Evolutionary conservation across 345 rosid species (phyloP).

Genomic region (Gossypium thurberi): DNA sequence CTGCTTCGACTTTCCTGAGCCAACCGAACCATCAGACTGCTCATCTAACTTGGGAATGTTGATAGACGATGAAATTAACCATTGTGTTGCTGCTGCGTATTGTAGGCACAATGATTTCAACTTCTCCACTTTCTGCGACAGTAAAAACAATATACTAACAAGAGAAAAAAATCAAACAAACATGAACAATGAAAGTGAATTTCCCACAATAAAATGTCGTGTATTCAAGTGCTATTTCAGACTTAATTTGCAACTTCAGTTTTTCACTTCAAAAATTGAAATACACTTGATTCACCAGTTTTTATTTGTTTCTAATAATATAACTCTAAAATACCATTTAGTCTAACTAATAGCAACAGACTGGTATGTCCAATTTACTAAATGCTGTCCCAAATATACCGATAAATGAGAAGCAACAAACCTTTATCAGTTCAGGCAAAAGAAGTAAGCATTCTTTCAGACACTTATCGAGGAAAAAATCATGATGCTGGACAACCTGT

Average conservation of each 20-base stretch:
- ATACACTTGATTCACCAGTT: not conserved
- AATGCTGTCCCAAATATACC: not conserved
- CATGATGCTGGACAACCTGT: conserved; percentile 87
- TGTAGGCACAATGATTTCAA: conserved; percentile 77
- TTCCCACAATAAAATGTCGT: not conserved
- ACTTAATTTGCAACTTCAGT: not conserved
- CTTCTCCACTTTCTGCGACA: conserved; percentile 82
- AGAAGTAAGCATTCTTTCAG: conserved; percentile 92
- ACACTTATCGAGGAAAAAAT: conserved; percentile 88
- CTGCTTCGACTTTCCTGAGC: conserved; percentile 28
- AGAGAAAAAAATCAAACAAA: conserved; percentile 8
- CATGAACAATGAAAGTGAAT: conserved; percentile 3
- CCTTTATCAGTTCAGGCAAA: conserved; percentile 88
- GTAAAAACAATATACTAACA: not conserved
- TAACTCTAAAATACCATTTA: not conserved
- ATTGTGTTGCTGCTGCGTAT: conserved; percentile 88
- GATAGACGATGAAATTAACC: conserved; percentile 84
- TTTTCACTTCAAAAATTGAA: not conserved
- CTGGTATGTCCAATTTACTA: not conserved
- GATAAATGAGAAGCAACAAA: conserved; percentile 23
- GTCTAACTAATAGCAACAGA: not conserved
- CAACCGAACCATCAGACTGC: conserved; percentile 19
- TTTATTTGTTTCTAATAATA: not conserved
- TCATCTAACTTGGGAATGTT: conserved; percentile 47
- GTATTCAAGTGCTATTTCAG: not conserved